Base-by-base conservation (phyloP, 106 monocot genomes). In the Platanthera zijinensis region DNA sequence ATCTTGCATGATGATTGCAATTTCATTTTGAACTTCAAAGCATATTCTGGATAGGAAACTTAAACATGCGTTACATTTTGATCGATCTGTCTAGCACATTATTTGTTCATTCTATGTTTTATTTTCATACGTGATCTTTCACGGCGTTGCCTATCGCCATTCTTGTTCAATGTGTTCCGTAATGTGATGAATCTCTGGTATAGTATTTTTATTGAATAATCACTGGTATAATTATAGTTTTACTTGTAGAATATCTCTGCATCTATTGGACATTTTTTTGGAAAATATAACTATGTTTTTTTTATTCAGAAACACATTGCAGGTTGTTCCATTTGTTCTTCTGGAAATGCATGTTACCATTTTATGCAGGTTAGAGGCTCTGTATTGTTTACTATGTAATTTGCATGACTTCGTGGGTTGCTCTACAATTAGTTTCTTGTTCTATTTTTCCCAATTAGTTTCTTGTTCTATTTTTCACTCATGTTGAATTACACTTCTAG, bases 261-360 rank as follows among this genome's bases (percentile, higher is more conserved):
- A 39, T 39, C 39, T 39, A 39, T 22, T 51, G 70, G 12, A 10
- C 51, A 49, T 66, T 66, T n/a, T 17, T 71, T 8, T 22, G 0
- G 49, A 71, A 50, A 51, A 51, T 72, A 10, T 72, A 51, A 70
- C 48, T 6, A 7, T n/a, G 19, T 78, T 75, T 53, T 72, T n/a
- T 83, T 50, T 22, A 76, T 87, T 46, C 86, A 95, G 95, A 95
- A 88, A 72, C 95, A 95, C 83, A 74, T 83, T 66, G 84, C 81
- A 28, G 72, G 82, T 30, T 95, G 95, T 46, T 50, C 76, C 50
- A 51, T 81, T 79, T 95, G 95, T 77, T 89, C 84, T 84, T 83
- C 90, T 79, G 92, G 88, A 75, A 92, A 90, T 67, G 78, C 84
- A 71, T 95, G 95, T 84, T 90, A 92, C 74, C 61, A 77, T 80